These are phyloP conservation scores for Cylindrotheca fusiformis DNA, from an alignment of 108 stramenopile species.

Conservation along the genomic window DNA sequence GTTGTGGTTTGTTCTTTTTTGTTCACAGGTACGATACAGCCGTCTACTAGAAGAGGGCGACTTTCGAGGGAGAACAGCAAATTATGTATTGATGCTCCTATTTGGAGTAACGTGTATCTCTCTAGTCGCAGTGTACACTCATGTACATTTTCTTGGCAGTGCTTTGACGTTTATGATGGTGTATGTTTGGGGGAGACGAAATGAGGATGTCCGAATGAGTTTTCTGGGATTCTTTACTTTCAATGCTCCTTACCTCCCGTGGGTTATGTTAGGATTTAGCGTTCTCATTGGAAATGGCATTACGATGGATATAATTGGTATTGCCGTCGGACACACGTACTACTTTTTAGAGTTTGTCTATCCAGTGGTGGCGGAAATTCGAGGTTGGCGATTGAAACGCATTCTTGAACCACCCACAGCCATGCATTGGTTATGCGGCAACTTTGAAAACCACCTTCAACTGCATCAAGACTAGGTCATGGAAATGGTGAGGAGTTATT, in stretches of 20 bases:
- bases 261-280: conserved; percentile 93
- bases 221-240: conserved; percentile 94
- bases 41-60: conserved; percentile 94
- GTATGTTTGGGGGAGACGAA: conserved; percentile 93
- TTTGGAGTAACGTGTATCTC: conserved; percentile 87
- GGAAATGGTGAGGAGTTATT: too few species aligned
- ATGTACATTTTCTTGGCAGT: conserved; percentile 88
- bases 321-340: conserved; percentile 94
- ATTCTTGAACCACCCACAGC: conserved; percentile 75
- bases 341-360: conserved; percentile 97
- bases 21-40: conserved; percentile 67
- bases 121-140: conserved; percentile 76
- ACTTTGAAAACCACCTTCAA: conserved; percentile 30
- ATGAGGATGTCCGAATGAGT: conserved; percentile 88
- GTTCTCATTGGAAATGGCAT: conserved; percentile 84
- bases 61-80: conserved; percentile 91
- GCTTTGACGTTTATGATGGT: conserved; percentile 98
- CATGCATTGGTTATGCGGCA: conserved; percentile 76
- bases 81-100: conserved; percentile 91
- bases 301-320: conserved; percentile 89
- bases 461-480: conserved; percentile 17
- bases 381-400: conserved; percentile 84
- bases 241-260: conserved; percentile 94
- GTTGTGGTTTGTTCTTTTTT: background rate
- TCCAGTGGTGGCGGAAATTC: conserved; percentile 88